phyloP scores from a whole-genome alignment of 768 basidiomycete genomes.

The Kwoniella heveanensis region DNA sequence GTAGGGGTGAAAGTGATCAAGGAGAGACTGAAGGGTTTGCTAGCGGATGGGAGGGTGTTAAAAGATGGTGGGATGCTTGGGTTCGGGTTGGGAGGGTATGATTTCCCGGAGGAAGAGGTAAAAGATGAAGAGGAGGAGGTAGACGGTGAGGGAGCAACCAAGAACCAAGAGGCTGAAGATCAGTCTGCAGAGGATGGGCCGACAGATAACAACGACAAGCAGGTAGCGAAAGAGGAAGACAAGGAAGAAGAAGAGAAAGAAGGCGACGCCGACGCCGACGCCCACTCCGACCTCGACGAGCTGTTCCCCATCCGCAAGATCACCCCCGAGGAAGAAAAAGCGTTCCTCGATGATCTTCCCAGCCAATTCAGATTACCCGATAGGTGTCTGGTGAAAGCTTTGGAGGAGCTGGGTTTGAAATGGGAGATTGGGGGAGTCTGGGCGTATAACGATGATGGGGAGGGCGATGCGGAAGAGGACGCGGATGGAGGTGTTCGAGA shows the following conservation, averaged over 20 bases:
- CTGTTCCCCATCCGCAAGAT: background rate
- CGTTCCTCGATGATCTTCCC: background rate
- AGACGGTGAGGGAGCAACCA: background rate
- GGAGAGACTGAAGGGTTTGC: background rate
- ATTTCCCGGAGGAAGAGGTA: background rate
- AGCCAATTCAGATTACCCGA: background rate
- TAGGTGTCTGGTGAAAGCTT: background rate
- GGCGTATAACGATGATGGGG: background rate
- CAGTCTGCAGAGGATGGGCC: background rate
- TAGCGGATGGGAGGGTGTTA: background rate
- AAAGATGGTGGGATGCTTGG: background rate
- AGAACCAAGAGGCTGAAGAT: background rate
- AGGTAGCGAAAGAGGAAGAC: too few relatives aligned
- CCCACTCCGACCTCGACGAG: background rate
- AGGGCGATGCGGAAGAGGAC: background rate
- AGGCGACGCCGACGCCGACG: background rate
- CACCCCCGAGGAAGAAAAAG: background rate
- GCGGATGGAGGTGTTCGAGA: background rate
- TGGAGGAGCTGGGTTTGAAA: background rate
- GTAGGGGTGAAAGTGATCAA: background rate
- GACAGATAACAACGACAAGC: too few relatives aligned
- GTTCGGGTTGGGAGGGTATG: background rate
- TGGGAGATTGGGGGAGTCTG: conserved; percentile 1
- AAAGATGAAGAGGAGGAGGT: background rate
- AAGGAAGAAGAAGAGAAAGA: background rate